Conservation (phyloP, 768 basidiomycete species). For the Mycena indigotica region DNA sequence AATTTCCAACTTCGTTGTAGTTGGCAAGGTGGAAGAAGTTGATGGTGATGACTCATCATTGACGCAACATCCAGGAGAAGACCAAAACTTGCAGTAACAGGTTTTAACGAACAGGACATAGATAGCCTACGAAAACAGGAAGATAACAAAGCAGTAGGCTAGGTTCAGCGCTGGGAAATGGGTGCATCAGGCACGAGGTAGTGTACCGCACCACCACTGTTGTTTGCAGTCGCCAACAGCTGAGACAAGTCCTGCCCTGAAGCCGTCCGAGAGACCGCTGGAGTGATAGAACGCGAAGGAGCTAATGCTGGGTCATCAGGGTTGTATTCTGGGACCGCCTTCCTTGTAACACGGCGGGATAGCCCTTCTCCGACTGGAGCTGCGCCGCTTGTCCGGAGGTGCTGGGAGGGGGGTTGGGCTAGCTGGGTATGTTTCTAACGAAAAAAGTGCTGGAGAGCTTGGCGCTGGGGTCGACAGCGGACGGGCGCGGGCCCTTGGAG, state of each 20-base stretch:
- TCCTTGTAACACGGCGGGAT: background rate
- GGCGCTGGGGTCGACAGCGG: background rate
- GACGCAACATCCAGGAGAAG: too few species aligned
- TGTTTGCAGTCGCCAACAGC: background rate
- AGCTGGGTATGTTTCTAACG: background rate
- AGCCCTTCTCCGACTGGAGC: background rate
- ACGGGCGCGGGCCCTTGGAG: background rate
- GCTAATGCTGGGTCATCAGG: background rate
- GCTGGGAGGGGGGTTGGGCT: background rate
- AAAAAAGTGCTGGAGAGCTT: background rate
- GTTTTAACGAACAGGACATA: too few species aligned
- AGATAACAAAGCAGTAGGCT: too few species aligned
- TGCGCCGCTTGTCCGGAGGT: background rate
- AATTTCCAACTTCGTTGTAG: too few species aligned
- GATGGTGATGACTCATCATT: too few species aligned
- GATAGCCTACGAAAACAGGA: too few species aligned
- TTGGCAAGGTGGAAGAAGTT: too few species aligned
- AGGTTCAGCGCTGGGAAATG: background rate
- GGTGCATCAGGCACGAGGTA: background rate
- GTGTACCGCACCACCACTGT: background rate
- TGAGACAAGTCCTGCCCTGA: background rate
- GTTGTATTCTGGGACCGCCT: conserved; percentile 3
- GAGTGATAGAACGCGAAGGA: background rate
- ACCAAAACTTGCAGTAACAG: too few species aligned
- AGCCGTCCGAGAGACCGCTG: background rate